Percentiles rank a stretch among this genome's conserved stretches.
phyloP scores from a whole-genome alignment of 805 yeast species.

The Hanseniaspora meyeri region DNA sequence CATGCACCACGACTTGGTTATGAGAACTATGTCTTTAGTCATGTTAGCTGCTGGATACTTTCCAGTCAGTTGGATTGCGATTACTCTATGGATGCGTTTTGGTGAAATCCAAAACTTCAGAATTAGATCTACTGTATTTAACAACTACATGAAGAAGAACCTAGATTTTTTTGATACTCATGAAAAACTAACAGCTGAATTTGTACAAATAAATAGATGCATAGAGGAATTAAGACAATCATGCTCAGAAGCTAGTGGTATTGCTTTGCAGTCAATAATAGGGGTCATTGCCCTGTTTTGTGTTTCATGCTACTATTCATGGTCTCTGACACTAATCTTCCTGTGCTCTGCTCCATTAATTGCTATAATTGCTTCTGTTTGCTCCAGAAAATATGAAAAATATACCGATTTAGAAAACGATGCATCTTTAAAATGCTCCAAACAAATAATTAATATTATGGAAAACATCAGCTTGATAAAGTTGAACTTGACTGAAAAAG shows the following conservation, averaged over 20 bases:
- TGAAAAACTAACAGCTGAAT: constrained; percentile 46
- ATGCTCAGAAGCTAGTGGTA: constrained; percentile 52
- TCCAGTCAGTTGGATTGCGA: constrained; percentile 40
- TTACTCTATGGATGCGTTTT: constrained; percentile 49
- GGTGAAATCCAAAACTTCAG: constrained; percentile 61
- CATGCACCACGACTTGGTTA: constrained; percentile 31
- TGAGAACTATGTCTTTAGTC: constrained; percentile 32
- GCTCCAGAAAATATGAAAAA: constrained; percentile 41
- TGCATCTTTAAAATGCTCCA: constrained; percentile 43
- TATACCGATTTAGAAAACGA: constrained; percentile 47
- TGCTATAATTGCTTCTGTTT: constrained; percentile 33
- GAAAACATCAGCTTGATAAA: constrained; percentile 49
- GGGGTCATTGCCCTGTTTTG: constrained; percentile 44
- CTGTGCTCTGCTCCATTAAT: constrained; percentile 65
- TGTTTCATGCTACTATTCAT: constrained; percentile 63
- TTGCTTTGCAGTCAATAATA: constrained; percentile 41
- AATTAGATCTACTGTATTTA: constrained; percentile 38
- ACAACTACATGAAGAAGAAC: constrained; percentile 32
- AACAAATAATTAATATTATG: constrained; percentile 59
- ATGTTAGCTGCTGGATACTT: constrained; percentile 37
- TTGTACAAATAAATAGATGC: constrained; percentile 56
- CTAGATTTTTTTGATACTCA: constrained; percentile 54
- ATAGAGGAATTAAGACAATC: constrained; percentile 62
- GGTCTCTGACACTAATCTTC: constrained; percentile 75
- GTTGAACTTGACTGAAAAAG: constrained; percentile 41